Evolutionary conservation across 495 filamentous ascomycete genomes (phyloP).

Genomic region (Cetradonia linearis): DNA sequence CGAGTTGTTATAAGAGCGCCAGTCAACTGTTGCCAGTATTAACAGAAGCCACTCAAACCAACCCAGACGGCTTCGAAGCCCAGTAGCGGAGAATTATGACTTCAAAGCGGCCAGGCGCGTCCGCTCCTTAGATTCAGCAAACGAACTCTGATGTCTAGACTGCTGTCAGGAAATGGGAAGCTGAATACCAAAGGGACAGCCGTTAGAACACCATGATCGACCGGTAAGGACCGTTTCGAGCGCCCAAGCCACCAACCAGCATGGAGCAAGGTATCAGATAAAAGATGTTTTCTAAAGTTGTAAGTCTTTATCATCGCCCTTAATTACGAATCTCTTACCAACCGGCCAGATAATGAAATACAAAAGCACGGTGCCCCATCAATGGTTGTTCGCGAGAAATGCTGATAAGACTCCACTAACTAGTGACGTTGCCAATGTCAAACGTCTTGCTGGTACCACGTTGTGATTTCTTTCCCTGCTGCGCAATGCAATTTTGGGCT

Average conservation of each 20-base stretch:
- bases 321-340: not conserved
- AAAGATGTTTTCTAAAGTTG: not conserved
- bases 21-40: slow-evolving; percentile 1
- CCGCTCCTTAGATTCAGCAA: not conserved
- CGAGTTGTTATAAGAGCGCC: slow-evolving; percentile 13
- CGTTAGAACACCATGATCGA: not conserved
- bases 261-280: slow-evolving; percentile 2
- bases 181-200: not conserved
- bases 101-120: slow-evolving; percentile 8
- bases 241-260: slow-evolving; percentile 9
- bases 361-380: not conserved
- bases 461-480: not conserved
- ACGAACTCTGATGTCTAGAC: not conserved
- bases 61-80: not conserved
- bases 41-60: not conserved
- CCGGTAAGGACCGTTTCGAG: slow-evolving; percentile 12
- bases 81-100: slow-evolving; percentile 4
- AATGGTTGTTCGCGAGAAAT: not conserved
- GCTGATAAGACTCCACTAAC: not conserved
- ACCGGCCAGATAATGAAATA: not conserved
- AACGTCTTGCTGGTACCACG: not conserved
- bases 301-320: not conserved
- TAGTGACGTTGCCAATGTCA: not conserved
- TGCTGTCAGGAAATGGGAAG: not conserved
- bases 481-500: not conserved